Evolutionary conservation across 768 basidiomycete species (phyloP), one percentile per base, ranked within the genome.

Genomic region (Pleurotus sapidus): DNA sequence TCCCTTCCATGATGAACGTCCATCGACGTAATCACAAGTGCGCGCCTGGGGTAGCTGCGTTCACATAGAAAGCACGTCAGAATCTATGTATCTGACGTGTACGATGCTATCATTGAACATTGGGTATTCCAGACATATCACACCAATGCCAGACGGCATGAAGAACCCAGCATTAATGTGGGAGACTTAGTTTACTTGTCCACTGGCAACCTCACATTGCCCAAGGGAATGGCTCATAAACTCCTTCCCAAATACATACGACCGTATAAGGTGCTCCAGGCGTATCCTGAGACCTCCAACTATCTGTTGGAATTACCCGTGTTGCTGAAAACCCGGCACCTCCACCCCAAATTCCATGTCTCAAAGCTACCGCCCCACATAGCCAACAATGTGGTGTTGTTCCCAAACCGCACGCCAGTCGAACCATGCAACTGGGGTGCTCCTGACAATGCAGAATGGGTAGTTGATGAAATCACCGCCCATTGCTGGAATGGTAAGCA

Each of bases 191-290:
- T 25, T 5, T 25, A 25, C 25, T 25, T 25, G 25, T 25, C 25
- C 5, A 25, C 25, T n/a, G 58, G 71, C 40, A 75, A 78, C 57
- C 58, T 80, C 0, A 45, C 58, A 1, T 25, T 76, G 7, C 75
- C 70, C 2, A 72, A 70, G 30, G 69, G 66, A 6, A 39, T 67
- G 3, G 72, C 73, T 0, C 17, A 59, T 4, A 78, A 77, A 46
- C 61, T 79, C 1, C 20, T 67, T 0, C 77, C 73, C 0, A 71
- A 71, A 37, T 77, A 60, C 55, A 64, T 78, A 11, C 74, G 79
- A 5, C 79, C 76, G 0, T 79, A 67, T 54, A 49, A 60, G 3
- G 66, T 78, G 0, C 1, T 64, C 0, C 34, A 61, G 15, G 61
- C 58, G 1, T n/a, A 59, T 18, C 62, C 63, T 0, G 60, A 56